phyloP scores from a whole-genome alignment of 2,329 filamentous ascomycete species.

The Fusarium vanettenii region DNA sequence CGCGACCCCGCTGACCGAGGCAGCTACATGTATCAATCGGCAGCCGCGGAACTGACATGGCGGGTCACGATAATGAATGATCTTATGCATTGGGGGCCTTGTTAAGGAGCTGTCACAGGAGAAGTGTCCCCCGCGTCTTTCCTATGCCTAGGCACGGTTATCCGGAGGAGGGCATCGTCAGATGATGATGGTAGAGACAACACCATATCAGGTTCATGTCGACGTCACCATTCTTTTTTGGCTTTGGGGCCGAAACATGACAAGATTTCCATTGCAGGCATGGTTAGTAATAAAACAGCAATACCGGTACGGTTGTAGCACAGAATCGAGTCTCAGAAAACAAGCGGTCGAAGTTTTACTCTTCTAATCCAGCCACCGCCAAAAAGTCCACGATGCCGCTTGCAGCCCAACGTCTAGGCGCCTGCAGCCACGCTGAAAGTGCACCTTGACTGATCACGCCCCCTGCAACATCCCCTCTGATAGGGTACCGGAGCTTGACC shows the following conservation, averaged over 20 bases:
- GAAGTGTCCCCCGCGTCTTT: neutral
- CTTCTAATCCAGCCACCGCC: neutral
- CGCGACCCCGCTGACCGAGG: slow-evolving; percentile 9
- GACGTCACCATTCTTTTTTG: neutral
- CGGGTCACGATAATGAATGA: neutral
- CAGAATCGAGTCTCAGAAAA: neutral
- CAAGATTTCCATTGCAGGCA: neutral
- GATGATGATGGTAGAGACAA: slow-evolving; percentile 35
- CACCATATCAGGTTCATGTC: slow-evolving; percentile 34
- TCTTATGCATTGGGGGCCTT: neutral
- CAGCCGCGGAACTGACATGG: neutral
- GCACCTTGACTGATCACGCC: neutral
- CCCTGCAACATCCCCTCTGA: neutral
- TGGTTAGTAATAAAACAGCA: neutral
- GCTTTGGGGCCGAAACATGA: neutral
- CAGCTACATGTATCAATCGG: too few relatives aligned
- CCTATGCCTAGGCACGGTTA: neutral
- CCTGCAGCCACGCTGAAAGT: neutral
- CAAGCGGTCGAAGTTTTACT: neutral
- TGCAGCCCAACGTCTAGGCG: neutral
- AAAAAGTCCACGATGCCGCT: neutral
- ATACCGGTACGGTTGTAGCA: neutral
- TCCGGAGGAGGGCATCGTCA: slow-evolving; percentile 1
- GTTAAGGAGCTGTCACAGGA: neutral
- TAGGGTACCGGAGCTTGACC: neutral